These are phyloP conservation scores for Huntiella bhutanensis DNA, from an alignment of 2,329 filamentous ascomycete species.

Conservation along the genomic window DNA sequence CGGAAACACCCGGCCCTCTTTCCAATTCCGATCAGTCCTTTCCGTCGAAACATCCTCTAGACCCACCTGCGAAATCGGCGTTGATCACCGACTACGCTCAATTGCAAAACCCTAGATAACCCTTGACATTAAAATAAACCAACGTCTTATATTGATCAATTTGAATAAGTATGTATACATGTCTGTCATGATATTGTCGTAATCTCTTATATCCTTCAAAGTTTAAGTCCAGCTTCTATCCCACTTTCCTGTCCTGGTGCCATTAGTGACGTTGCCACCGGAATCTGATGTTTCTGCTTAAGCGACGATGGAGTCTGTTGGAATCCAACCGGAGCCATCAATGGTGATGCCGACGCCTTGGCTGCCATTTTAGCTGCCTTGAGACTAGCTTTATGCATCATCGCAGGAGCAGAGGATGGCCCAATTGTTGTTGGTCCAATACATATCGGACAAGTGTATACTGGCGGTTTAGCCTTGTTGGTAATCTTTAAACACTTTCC, in stretches of 20 bases:
- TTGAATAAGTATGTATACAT: background rate
- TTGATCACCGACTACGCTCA: too few species aligned
- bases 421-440: slow-evolving; percentile 33
- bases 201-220: background rate
- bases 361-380: background rate
- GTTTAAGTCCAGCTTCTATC: background rate
- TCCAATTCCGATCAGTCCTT: too few species aligned
- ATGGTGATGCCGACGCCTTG: slow-evolving; percentile 15
- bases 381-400: background rate
- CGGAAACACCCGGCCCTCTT: too few species aligned
- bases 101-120: too few species aligned
- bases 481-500: slow-evolving; percentile 43
- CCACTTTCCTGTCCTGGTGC: background rate
- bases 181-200: background rate
- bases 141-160: background rate
- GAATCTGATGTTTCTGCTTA: background rate
- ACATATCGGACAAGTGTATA: slow-evolving; percentile 47
- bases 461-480: slow-evolving; percentile 33
- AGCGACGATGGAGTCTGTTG: background rate
- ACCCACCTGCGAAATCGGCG: too few species aligned
- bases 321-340: slow-evolving; percentile 15
- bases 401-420: slow-evolving; percentile 25
- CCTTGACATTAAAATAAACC: background rate
- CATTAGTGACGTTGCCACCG: background rate
- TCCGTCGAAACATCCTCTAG: too few species aligned